Evolutionary conservation across 768 basidiomycete species (phyloP), one percentile per base, ranked within the genome.

Genomic region (Termitomyces sp.): DNA sequence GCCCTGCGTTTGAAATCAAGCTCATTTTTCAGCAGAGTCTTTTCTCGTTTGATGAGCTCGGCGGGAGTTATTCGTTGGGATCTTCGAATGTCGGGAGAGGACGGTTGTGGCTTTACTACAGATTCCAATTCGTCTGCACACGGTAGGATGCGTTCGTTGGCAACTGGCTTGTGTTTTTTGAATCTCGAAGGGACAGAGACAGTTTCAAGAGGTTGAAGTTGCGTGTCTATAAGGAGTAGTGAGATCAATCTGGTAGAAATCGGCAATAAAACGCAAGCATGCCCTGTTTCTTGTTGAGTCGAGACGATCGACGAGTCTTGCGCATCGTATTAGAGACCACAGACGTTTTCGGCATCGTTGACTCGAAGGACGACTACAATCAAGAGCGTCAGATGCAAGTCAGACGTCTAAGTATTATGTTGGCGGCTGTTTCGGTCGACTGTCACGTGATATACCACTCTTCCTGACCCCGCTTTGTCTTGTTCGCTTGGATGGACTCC

Each of bases 1-100:
- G 62, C 55, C 49, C 68, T 69, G 55, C 64, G 67, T 48, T 69
- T 68, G 54, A 73, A 71, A 30, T 78, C 76, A 51, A 70, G 63
- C 59, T 80, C 77, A 49, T 71, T 70, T 51, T 66, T 48, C 37
- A 70, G 43, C 50, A 77, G 64, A 4, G 67, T 61, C 48, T 68
- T 63, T 60, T 75, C 72, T 55, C 74, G 68, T 65, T 69, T 59
- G 45, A 71, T 60, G 32, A 77, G 69, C 53, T 77, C 77, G 24
- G 68, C 56, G 15, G 70, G 67, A 21, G 72, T 70, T 61, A 74
- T 74, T 63, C 72, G 71, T 52, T 66, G 66, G 10, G 73, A 75
- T 67, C 74, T 70, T 60, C 71, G 65, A 56, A 61, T 66, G 59
- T 67, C 64, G 58, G 38, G 35, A 19, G 66, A 62, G 32, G 57